These are phyloP conservation scores for Zygosaccharomyces lentus DNA, from an alignment of 805 yeast genomes.

Conservation along the genomic window DNA sequence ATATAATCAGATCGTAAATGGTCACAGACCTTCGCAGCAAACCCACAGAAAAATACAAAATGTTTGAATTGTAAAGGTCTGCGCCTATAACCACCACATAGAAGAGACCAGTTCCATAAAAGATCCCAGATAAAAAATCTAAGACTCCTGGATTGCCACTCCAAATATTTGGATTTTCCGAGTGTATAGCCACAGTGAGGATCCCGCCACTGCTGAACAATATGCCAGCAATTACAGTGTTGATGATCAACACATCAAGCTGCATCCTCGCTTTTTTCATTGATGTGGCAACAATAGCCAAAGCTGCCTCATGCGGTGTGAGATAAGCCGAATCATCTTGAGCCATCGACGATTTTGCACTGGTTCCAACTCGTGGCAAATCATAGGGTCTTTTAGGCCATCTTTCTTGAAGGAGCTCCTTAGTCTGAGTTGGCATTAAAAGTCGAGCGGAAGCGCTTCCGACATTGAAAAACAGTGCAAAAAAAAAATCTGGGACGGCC, in stretches of 20 bases:
- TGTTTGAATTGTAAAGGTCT: conserved; percentile 71
- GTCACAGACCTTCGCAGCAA: conserved; percentile 66
- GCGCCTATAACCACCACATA: conserved; percentile 72
- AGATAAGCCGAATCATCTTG: conserved; percentile 53
- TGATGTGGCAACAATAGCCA: conserved; percentile 79
- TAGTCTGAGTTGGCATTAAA: background rate
- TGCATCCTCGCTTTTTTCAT: conserved; percentile 76
- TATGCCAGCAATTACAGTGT: conserved; percentile 66
- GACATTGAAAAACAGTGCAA: background rate
- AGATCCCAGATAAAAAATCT: conserved; percentile 52
- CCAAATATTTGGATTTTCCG: conserved; percentile 44
- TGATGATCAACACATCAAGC: conserved; percentile 53
- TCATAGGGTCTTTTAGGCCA: background rate
- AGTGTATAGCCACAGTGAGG: conserved; percentile 54
- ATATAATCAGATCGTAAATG: conserved; percentile 53
- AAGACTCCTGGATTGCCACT: conserved; percentile 49
- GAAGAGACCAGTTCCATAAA: conserved; percentile 68
- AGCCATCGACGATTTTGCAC: conserved; percentile 18
- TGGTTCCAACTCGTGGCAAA: background rate
- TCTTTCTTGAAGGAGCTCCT: no score
- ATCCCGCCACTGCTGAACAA: conserved; percentile 70
- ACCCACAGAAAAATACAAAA: conserved; percentile 67
- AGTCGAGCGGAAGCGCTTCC: background rate
- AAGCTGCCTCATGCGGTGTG: conserved; percentile 75
- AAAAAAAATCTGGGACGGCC: no score